Percentiles rank a stretch among this genome's conserved stretches.
Evolutionary conservation across 2,329 filamentous ascomycete species (phyloP).

Genomic region (Dryadomyces quercus-mongolicae): DNA sequence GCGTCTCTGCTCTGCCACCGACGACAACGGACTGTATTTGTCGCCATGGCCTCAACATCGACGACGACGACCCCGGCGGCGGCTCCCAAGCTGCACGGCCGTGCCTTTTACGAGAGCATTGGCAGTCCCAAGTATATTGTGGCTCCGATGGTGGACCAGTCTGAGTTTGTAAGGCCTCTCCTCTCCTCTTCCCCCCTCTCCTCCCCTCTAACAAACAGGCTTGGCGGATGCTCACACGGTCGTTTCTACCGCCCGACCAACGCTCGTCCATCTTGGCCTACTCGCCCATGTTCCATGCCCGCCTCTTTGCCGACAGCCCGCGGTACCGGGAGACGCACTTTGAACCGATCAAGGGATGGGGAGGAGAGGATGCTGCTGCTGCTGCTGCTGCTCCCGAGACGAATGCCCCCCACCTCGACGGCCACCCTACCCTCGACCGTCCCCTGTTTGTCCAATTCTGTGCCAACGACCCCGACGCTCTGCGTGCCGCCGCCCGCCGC

Average conservation of each 20-base stretch:
- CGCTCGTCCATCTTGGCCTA: slow-evolving; percentile 67
- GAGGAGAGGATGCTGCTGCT: slow-evolving; percentile 17
- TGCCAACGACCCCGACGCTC: slow-evolving; percentile 70
- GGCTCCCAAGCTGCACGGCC: slow-evolving; percentile 57
- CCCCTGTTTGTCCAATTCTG: slow-evolving; percentile 96
- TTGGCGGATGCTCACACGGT: slow-evolving; percentile 93
- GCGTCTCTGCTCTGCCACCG: no score
- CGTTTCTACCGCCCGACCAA: slow-evolving; percentile 62
- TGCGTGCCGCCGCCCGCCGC: slow-evolving; percentile 65
- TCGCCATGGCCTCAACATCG: slow-evolving; percentile 2
- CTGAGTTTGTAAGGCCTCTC: slow-evolving; percentile 64
- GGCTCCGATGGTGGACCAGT: slow-evolving; percentile 97
- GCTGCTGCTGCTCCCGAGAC: no score
- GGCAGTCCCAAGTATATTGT: slow-evolving; percentile 84
- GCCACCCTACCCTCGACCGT: slow-evolving; percentile 71
- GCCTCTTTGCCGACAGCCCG: slow-evolving; percentile 65
- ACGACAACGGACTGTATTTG: slow-evolving; percentile 11
- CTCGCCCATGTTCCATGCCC: slow-evolving; percentile 91
- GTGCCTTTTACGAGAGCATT: slow-evolving; percentile 90
- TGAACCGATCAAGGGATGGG: slow-evolving; percentile 42
- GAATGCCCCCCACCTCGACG: slow-evolving; percentile 52
- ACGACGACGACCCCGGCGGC: slow-evolving; percentile 4
- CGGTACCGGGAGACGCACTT: slow-evolving; percentile 74
- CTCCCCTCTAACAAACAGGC: slow-evolving; percentile 41
- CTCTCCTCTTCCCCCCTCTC: background rate